phyloP scores from a whole-genome alignment of 345 rosid species.

The Corymbia maculata region DNA sequence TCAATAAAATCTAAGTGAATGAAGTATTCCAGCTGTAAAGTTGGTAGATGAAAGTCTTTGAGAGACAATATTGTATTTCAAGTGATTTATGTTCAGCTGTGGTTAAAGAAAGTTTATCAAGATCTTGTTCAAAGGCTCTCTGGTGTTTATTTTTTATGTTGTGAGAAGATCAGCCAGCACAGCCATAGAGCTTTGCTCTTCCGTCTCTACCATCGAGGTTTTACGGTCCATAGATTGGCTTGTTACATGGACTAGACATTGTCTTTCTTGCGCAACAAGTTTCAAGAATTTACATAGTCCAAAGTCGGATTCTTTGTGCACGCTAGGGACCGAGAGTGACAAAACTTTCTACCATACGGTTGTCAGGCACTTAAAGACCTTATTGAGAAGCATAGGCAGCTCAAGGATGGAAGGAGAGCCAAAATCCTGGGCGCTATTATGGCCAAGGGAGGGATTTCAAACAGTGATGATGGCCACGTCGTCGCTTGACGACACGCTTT shows the following conservation, averaged over 20 bases:
- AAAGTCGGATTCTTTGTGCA: neutral
- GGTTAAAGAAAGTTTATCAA: neutral
- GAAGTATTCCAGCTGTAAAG: slow-evolving; percentile 6
- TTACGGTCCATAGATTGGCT: neutral
- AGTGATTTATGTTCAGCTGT: neutral
- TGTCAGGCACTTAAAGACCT: neutral
- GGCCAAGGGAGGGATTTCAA: neutral
- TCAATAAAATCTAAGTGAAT: neutral
- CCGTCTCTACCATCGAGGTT: neutral
- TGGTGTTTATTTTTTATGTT: neutral
- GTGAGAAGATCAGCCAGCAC: neutral
- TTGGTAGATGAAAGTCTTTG: neutral
- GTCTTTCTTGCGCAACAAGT: neutral
- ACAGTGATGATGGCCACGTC: neutral
- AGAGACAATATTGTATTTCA: slow-evolving; percentile 7
- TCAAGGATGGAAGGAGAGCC: neutral
- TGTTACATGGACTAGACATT: neutral
- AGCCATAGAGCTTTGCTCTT: neutral
- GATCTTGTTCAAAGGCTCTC: neutral
- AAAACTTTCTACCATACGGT: neutral
- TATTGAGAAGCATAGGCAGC: neutral
- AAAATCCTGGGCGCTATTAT: neutral
- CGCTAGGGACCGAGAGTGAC: neutral
- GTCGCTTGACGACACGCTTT: neutral
- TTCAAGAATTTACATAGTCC: neutral